Evolutionary conservation across 1,284 basidiomycete genomes (phyloP), one percentile per base, ranked within the genome.

Genomic region (Pseudozyma sp.): DNA sequence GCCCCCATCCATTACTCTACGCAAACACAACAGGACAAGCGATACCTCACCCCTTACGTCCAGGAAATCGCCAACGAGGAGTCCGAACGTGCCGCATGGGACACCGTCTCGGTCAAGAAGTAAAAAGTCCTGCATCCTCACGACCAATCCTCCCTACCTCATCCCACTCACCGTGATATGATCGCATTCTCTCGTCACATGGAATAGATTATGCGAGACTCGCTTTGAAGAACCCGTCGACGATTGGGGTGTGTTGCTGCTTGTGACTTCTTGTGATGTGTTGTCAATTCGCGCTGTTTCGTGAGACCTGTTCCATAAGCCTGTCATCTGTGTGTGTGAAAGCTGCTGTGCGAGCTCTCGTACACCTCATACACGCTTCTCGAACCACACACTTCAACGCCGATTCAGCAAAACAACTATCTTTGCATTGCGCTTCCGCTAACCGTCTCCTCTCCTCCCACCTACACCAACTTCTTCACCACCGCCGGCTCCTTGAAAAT

Each of bases 41-140:
- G 94, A 71, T 99, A 98, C 88, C 90, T 99, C 78, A 89, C 88
- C 69, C 92, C 93, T 30, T 89, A 92, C 84, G 89, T 99, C 54
- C 80, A 88, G 77, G 89, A 92, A 57, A 91, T 97, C 67, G 87
- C 87, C 79, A 88, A 88, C 75, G 94, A 97, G 87, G 88, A 92
- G 67, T 84, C 87, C 39, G 97, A 99, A 88, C 89, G 94, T 79
- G 85, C 84, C 59, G 87, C 89, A 70, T 98, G 93, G 93, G 95
- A 99, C 87, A 91, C 88, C 16, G 70, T 83, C 56, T 68, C 79
- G 67, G 79, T 82, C 62, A 70, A 81, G 68, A 81, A 81, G 75
- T 67, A 61, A 67, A 56, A 40, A 7, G 8, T 24, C 43, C 43
- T 14, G 11, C n/a, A 16, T 16, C 7, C 40, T 42, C 40, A 42